Conservation (phyloP, 768 basidiomycete species). For the Nidula microcarpa region DNA sequence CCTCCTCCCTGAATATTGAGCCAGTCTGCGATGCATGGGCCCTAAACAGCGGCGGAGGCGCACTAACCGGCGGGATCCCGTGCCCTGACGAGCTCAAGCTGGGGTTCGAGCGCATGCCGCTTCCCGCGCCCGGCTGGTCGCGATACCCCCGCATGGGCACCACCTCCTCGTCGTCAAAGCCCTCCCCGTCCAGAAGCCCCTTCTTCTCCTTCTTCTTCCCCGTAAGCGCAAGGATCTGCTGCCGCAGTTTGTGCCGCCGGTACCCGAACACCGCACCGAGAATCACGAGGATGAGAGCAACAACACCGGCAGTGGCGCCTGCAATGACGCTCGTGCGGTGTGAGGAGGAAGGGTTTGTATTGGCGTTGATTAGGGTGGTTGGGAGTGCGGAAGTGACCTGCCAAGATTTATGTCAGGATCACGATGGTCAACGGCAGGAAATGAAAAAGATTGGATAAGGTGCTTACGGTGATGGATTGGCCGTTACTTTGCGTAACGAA, state of each 20-base stretch:
- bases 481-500: no score
- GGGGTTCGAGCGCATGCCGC: background rate
- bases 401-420: no score
- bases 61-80: slow-evolving; percentile 13
- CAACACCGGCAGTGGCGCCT: slow-evolving; percentile 33
- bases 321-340: slow-evolving; percentile 38
- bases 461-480: no score
- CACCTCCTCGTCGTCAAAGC: slow-evolving; percentile 29
- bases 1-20: slow-evolving; percentile 45
- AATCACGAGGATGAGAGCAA: slow-evolving; percentile 28
- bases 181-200: slow-evolving; percentile 30
- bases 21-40: slow-evolving; percentile 38
- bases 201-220: slow-evolving; percentile 15
- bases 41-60: slow-evolving; percentile 33
- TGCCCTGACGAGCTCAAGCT: background rate
- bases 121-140: slow-evolving; percentile 11
- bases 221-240: slow-evolving; percentile 19
- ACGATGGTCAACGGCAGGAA: no score
- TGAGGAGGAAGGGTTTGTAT: slow-evolving; percentile 5
- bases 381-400: slow-evolving; percentile 21
- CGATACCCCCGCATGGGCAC: slow-evolving; percentile 13
- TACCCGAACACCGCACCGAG: slow-evolving; percentile 33
- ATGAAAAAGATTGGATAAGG: no score
- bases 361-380: slow-evolving; percentile 22
- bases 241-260: slow-evolving; percentile 28